phyloP scores from a whole-genome alignment of 495 filamentous ascomycete species.

The Cenococcum geophilum region DNA sequence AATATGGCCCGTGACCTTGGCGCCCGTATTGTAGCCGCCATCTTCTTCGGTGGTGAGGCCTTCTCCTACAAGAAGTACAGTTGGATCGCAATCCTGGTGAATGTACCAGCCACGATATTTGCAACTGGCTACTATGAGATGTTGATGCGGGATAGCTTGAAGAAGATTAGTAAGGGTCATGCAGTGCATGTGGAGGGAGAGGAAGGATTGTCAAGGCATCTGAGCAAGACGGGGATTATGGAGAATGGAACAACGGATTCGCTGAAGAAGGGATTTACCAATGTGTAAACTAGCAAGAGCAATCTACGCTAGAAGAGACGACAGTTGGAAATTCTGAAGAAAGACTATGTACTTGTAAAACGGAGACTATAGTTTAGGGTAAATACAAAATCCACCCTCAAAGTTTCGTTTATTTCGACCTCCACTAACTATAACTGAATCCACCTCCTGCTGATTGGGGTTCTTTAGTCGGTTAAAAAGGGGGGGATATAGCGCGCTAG shows the following conservation, averaged over 20 bases:
- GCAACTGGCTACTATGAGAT: slow-evolving; percentile 49
- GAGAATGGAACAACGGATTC: neutral
- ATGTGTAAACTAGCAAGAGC: neutral
- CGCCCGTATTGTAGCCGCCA: slow-evolving; percentile 49
- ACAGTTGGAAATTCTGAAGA: neutral
- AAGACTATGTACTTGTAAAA: neutral
- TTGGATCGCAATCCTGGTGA: slow-evolving; percentile 48
- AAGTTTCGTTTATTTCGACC: neutral
- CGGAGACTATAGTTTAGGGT: neutral
- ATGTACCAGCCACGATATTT: slow-evolving; percentile 49
- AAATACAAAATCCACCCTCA: too few species aligned
- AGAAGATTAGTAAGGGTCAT: slow-evolving; percentile 44
- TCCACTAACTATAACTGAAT: too few species aligned
- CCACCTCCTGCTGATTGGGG: too few species aligned
- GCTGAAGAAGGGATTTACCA: slow-evolving; percentile 3
- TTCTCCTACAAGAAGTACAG: slow-evolving; percentile 44
- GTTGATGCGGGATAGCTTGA: slow-evolving; percentile 47
- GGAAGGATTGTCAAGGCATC: slow-evolving; percentile 45
- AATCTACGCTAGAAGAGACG: neutral
- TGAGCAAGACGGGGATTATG: slow-evolving; percentile 31
- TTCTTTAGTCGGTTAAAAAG: too few species aligned
- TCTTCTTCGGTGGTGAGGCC: slow-evolving; percentile 48
- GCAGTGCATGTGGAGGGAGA: slow-evolving; percentile 47
- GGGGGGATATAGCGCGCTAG: too few species aligned
- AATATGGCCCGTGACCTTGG: slow-evolving; percentile 51